Conservation (phyloP, 352 stramenopile species). For the Pythium utonaiense region DNA sequence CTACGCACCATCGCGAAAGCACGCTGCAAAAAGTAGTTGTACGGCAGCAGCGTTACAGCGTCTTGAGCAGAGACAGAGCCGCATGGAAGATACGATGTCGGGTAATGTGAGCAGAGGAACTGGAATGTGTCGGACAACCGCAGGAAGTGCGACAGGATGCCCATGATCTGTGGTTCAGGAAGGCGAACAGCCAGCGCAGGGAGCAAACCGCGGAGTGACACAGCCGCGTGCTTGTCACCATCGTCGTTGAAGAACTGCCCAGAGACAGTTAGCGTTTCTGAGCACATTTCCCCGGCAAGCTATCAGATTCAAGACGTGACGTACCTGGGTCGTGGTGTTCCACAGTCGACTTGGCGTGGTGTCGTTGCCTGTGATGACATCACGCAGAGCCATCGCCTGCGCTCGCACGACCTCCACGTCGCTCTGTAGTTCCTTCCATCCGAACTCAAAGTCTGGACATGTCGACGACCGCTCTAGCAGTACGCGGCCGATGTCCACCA, state of each 20-base stretch:
- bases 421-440: conserved; percentile 35
- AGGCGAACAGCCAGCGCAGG: conserved; percentile 53
- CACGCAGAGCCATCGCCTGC: conserved; percentile 30
- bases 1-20: conserved; percentile 58
- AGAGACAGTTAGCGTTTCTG: no score
- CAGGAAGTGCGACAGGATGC: conserved; percentile 68
- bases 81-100: conserved; percentile 61
- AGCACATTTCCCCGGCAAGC: no score
- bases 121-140: conserved; percentile 54
- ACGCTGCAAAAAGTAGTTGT: conserved; percentile 78
- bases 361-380: conserved; percentile 42
- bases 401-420: conserved; percentile 35
- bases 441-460: conserved; percentile 47
- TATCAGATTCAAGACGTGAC: no score
- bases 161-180: conserved; percentile 47
- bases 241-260: conserved; percentile 46
- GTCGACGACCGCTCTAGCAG: conserved; percentile 56
- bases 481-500: conserved; percentile 65
- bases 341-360: conserved; percentile 41
- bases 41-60: conserved; percentile 30
- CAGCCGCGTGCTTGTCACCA: conserved; percentile 28
- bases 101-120: conserved; percentile 70
- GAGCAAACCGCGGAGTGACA: conserved; percentile 58
- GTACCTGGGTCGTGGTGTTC: conserved; percentile 52
- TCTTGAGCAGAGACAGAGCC: neutral